Conservation (phyloP, 441 rosid genomes). For the Pelargonium citronellum region DNA sequence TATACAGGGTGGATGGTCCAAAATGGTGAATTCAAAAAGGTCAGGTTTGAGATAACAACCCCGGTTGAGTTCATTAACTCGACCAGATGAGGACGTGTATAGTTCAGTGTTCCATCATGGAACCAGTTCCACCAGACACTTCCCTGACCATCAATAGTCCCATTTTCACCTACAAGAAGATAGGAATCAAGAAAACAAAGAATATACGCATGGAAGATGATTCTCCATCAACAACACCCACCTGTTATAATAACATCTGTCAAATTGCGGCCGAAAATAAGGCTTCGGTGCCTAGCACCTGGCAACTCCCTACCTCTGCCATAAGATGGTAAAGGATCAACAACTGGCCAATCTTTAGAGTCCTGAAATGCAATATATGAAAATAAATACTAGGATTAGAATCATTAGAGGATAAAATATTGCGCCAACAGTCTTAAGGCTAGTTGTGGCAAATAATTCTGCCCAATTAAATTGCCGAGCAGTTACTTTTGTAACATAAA, state of each 20-base stretch:
- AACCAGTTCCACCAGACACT: constrained; percentile 87
- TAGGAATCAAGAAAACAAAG: constrained; percentile 19
- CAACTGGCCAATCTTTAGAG: constrained; percentile 80
- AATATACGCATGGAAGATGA: constrained; percentile 4
- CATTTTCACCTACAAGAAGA: constrained; percentile 65
- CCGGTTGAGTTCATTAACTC: constrained; percentile 84
- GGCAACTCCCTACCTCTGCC: constrained; percentile 95
- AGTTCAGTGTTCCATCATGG: constrained; percentile 54
- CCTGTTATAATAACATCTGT: constrained; percentile 92
- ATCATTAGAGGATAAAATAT: constrained; percentile 15
- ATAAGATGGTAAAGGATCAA: constrained; percentile 92
- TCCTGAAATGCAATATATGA: constrained; percentile 37
- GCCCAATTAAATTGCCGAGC: no score
- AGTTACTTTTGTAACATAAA: no score
- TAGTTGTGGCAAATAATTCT: no score
- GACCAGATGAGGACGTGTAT: constrained; percentile 89
- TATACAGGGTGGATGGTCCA: constrained; percentile 98
- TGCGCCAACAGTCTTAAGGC: neutral
- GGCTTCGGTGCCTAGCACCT: constrained; percentile 82
- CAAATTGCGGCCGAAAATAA: constrained; percentile 78
- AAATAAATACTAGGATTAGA: neutral
- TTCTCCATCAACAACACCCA: constrained; percentile 27
- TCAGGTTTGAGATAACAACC: constrained; percentile 72
- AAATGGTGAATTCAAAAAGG: constrained; percentile 86
- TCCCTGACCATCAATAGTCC: constrained; percentile 95